Conservation (phyloP, 352 stramenopile species). For the Peronospora destructor region DNA sequence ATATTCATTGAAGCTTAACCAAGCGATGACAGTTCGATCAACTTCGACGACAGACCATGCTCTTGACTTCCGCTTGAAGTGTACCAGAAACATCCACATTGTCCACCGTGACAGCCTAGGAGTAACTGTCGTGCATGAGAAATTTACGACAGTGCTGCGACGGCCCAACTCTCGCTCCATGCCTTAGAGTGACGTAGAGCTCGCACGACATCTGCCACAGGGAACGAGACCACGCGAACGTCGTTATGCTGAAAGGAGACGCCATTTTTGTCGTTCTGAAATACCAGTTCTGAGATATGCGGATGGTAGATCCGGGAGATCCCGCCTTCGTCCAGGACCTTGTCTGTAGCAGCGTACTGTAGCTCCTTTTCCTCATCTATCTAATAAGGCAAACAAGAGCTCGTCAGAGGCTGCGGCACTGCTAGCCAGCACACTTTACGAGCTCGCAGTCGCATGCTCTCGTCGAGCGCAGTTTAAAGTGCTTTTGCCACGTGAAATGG, state of each 20-base stretch:
- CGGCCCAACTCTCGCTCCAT: conserved; percentile 13
- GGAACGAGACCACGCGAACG: conserved; percentile 20
- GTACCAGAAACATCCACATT: conserved; percentile 17
- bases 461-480: conserved; percentile 16
- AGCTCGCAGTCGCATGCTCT: conserved; percentile 17
- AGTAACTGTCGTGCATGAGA: conserved; percentile 14
- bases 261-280: conserved; percentile 6
- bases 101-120: conserved; percentile 19
- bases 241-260: conserved; percentile 22
- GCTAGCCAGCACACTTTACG: conserved; percentile 20
- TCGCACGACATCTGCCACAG: conserved; percentile 8
- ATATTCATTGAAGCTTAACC: conserved; percentile 26
- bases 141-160: conserved; percentile 18
- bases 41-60: conserved; percentile 12
- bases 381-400: conserved; percentile 24
- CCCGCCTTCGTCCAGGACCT: conserved; percentile 18
- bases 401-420: conserved; percentile 19
- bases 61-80: conserved; percentile 8
- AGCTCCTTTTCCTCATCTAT: conserved; percentile 27
- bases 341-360: conserved; percentile 21
- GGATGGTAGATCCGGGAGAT: conserved; percentile 19
- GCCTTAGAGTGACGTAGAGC: conserved; percentile 14
- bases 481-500: conserved; percentile 16
- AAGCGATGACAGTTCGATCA: conserved; percentile 21
- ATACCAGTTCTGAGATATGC: conserved; percentile 12